Percentiles rank a stretch among this genome's conserved stretches.
These are phyloP conservation scores for Amaranthus cruentus DNA, from an alignment of 148 eudicot species.

Conservation along the genomic window DNA sequence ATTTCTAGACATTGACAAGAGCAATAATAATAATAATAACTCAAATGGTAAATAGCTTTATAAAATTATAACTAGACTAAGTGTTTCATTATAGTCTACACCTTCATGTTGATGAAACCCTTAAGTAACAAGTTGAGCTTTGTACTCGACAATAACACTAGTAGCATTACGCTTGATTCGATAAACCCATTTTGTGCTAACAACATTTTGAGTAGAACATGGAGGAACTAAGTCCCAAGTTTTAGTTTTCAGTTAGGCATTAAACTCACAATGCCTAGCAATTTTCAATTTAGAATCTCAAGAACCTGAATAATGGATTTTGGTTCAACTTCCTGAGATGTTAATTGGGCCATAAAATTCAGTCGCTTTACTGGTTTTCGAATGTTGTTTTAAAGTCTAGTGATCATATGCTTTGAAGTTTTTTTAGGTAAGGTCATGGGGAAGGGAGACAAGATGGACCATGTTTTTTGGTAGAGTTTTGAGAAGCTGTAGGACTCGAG, in stretches of 20 bases:
- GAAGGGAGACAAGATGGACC: background rate
- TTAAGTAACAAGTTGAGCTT: background rate
- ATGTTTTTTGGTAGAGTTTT: too few relatives aligned
- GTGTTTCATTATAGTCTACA: background rate
- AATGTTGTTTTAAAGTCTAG: background rate
- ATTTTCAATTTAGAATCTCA: background rate
- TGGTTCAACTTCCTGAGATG: background rate
- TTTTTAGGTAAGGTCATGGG: background rate
- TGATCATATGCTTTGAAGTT: background rate
- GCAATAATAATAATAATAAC: background rate
- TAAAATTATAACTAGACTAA: background rate
- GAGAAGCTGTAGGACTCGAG: background rate
- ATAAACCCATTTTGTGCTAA: constrained; percentile 4
- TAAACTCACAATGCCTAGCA: background rate
- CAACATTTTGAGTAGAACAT: background rate
- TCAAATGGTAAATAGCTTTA: background rate
- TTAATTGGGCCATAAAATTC: background rate
- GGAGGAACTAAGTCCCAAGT: background rate
- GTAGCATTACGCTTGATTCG: background rate
- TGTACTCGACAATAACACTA: background rate
- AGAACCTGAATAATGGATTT: background rate
- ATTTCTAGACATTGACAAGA: background rate
- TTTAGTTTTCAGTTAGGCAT: background rate
- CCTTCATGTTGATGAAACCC: background rate
- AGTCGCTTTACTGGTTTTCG: background rate